Percentiles rank a stretch among this genome's conserved stretches.
These are phyloP conservation scores for Pholiota conissans DNA, from an alignment of 768 basidiomycete genomes.

Conservation along the genomic window DNA sequence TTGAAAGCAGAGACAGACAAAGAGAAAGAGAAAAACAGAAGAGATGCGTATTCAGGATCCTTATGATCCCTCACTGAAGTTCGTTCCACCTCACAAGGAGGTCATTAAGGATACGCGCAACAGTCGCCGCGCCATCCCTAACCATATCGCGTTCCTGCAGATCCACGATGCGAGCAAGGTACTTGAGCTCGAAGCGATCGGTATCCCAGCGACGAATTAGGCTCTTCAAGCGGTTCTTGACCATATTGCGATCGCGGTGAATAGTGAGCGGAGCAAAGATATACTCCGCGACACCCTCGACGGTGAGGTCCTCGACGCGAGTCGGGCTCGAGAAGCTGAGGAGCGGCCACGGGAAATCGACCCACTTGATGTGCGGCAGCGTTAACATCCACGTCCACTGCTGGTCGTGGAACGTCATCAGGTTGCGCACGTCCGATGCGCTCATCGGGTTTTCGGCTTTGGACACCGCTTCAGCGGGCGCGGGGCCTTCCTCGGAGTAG, in stretches of 20 bases:
- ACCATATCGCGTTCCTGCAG: conserved; percentile 21
- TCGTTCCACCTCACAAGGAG: conserved; percentile 23
- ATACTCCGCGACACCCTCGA: conserved; percentile 20
- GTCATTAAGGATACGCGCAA: conserved; percentile 23
- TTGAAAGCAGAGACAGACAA: background rate
- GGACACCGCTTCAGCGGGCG: background rate
- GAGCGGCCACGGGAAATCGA: conserved; percentile 27
- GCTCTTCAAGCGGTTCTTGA: conserved; percentile 21
- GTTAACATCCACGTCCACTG: conserved; percentile 22
- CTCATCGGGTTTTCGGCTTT: conserved; percentile 14
- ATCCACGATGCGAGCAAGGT: conserved; percentile 17
- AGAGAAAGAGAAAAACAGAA: background rate
- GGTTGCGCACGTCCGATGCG: conserved; percentile 19
- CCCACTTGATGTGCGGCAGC: conserved; percentile 20
- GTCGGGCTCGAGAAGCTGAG: conserved; percentile 20
- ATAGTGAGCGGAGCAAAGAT: conserved; percentile 18
- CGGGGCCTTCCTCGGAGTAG: conserved; percentile 8
- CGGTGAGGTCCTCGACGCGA: conserved; percentile 18
- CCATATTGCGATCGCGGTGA: conserved; percentile 13
- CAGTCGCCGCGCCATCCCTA: conserved; percentile 19
- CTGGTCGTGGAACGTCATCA: conserved; percentile 26
- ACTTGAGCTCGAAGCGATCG: conserved; percentile 23
- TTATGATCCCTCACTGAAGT: background rate
- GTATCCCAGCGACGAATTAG: conserved; percentile 24
- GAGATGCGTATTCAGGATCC: background rate